Evolutionary conservation across 179 eudicot species (phyloP).

Genomic region (Heliamphora pulchella): DNA sequence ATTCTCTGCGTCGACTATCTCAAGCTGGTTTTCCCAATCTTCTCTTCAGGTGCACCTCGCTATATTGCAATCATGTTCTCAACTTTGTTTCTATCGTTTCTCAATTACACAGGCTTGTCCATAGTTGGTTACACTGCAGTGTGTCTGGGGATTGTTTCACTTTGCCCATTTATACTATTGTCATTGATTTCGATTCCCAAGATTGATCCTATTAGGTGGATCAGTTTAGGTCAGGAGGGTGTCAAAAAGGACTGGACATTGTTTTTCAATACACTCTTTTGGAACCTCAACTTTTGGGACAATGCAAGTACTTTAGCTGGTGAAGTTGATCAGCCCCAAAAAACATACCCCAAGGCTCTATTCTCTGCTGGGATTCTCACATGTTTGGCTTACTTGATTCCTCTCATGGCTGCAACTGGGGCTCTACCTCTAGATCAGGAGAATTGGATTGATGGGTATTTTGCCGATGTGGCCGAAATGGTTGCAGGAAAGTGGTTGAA

Average conservation of each 20-base stretch:
- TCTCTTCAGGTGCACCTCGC: conserved; percentile 1
- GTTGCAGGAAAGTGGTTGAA: conserved; percentile 3
- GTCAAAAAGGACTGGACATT: not conserved
- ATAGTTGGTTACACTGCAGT: conserved; percentile 8
- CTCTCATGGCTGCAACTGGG: conserved; percentile 14
- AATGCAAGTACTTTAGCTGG: conserved; percentile 10
- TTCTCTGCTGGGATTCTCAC: conserved; percentile 9
- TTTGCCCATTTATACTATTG: conserved; percentile 5
- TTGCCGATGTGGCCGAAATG: conserved; percentile 4
- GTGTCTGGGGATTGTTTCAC: not conserved
- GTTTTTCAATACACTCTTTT: conserved; percentile 10
- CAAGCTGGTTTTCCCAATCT: not conserved
- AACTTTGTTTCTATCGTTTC: not conserved
- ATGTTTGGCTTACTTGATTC: conserved; percentile 12
- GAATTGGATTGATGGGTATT: conserved; percentile 8
- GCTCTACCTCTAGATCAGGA: conserved; percentile 7
- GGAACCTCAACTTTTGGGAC: conserved; percentile 13
- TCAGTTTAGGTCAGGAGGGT: not conserved
- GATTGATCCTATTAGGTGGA: conserved; percentile 4
- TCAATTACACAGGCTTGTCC: conserved; percentile 6
- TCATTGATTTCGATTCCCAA: not conserved
- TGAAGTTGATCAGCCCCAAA: conserved; percentile 11
- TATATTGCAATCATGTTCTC: not conserved
- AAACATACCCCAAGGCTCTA: conserved; percentile 3
- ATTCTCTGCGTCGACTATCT: conserved; percentile 9